These are phyloP conservation scores for Stenocarpella maydis DNA, from an alignment of 2,329 filamentous ascomycete species.

Conservation along the genomic window DNA sequence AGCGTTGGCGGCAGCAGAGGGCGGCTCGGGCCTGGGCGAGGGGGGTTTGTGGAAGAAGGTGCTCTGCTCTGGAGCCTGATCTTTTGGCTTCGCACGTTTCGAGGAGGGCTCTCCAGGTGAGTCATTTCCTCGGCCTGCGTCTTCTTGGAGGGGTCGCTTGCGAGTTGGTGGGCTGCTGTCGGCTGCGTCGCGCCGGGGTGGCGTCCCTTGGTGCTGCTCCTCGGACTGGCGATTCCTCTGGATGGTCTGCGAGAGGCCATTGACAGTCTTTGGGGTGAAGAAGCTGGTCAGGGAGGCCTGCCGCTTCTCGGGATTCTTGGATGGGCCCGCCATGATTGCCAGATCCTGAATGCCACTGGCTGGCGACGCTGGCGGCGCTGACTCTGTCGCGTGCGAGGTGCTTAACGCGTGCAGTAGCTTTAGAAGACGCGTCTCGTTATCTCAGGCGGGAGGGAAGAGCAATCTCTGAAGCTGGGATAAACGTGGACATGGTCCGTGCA, in stretches of 20 bases:
- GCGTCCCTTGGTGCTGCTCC: slow-evolving; percentile 6
- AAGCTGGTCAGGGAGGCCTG: slow-evolving; percentile 89
- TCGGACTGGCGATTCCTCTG: slow-evolving; percentile 32
- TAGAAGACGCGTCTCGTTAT: slow-evolving; percentile 14
- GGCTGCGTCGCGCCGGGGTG: neutral
- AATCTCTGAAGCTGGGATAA: slow-evolving; percentile 4
- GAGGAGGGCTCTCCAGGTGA: slow-evolving; percentile 44
- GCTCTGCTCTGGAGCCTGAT: slow-evolving; percentile 49
- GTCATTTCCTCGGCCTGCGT: slow-evolving; percentile 54
- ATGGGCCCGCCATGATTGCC: slow-evolving; percentile 47
- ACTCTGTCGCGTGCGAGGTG: neutral
- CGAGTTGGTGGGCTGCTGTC: slow-evolving; percentile 43
- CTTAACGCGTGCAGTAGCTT: slow-evolving; percentile 26
- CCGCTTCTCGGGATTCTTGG: slow-evolving; percentile 63
- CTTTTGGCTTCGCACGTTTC: slow-evolving; percentile 56
- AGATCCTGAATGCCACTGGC: neutral
- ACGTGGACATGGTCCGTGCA: neutral
- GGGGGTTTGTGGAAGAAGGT: slow-evolving; percentile 51
- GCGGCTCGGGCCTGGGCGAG: slow-evolving; percentile 39
- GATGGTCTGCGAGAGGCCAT: slow-evolving; percentile 46
- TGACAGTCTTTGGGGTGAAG: slow-evolving; percentile 71
- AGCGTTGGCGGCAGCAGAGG: neutral
- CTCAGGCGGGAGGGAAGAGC: neutral
- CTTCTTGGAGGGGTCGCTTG: slow-evolving; percentile 62
- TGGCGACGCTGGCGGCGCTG: slow-evolving; percentile 7